Percentiles rank a stretch among this genome's conserved stretches.
These are phyloP conservation scores for Fraxinus sp. DNA, from an alignment of 305 asterid species.

Conservation along the genomic window DNA sequence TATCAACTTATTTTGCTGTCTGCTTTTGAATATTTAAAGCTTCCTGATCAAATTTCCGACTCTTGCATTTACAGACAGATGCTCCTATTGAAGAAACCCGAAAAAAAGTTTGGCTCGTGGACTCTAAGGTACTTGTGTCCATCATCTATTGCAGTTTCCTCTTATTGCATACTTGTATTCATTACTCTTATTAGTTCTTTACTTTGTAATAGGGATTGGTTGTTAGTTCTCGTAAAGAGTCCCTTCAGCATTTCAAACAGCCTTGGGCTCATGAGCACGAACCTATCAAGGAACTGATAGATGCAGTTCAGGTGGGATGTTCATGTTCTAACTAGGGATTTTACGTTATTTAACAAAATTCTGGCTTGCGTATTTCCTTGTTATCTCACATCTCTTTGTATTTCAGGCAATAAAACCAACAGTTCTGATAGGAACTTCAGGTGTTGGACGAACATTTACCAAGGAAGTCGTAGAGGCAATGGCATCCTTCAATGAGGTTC, in stretches of 20 bases:
- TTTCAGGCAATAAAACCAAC: slow-evolving; percentile 80
- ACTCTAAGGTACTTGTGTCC: slow-evolving; percentile 64
- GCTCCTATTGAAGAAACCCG: slow-evolving; percentile 67
- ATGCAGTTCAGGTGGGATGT: slow-evolving; percentile 67
- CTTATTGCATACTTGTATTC: neutral
- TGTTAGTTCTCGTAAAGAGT: slow-evolving; percentile 70
- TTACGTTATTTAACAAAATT: neutral
- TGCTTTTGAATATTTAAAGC: slow-evolving; percentile 11
- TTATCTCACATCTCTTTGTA: slow-evolving; percentile 1
- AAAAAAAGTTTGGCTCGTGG: slow-evolving; percentile 94
- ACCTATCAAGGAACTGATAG: slow-evolving; percentile 63
- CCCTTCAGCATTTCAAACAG: slow-evolving; percentile 90
- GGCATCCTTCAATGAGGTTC: slow-evolving; percentile 84
- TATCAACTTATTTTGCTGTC: slow-evolving; percentile 28
- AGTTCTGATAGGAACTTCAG: slow-evolving; percentile 90
- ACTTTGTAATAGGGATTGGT: slow-evolving; percentile 61
- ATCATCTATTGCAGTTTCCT: neutral
- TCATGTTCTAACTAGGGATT: neutral
- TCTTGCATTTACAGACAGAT: slow-evolving; percentile 45
- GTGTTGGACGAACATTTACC: slow-evolving; percentile 82
- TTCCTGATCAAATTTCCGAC: slow-evolving; percentile 18
- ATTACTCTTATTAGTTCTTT: neutral
- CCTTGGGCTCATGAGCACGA: slow-evolving; percentile 98
- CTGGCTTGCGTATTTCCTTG: neutral
- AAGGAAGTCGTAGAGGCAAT: slow-evolving; percentile 85